Conservation (phyloP, 345 rosid genomes). For the Salix dunnii region DNA sequence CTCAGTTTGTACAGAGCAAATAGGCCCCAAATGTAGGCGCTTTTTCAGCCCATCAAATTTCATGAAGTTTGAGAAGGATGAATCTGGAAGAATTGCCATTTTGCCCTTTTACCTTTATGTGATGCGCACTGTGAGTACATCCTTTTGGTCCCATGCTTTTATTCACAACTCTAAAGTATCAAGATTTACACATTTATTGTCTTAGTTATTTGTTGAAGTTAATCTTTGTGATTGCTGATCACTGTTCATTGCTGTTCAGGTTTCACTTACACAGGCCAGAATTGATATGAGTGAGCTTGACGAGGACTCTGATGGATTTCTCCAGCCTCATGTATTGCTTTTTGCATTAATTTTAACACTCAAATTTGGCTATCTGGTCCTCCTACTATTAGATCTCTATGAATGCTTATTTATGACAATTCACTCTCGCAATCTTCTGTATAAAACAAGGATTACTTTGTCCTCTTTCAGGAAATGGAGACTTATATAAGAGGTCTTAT, state of each 20-base stretch:
- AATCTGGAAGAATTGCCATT: constrained; percentile 96
- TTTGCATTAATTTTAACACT: constrained; percentile 12
- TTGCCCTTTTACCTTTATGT: constrained; percentile 95
- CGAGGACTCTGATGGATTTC: constrained; percentile 98
- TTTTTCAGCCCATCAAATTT: constrained; percentile 98
- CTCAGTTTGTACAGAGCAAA: constrained; percentile 93
- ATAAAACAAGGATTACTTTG: constrained; percentile 10
- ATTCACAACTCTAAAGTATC: not conserved
- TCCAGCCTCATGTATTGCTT: constrained; percentile 64
- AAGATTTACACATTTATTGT: not conserved
- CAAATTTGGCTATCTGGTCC: not conserved
- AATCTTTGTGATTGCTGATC: constrained; percentile 5
- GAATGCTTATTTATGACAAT: not conserved
- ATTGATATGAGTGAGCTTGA: constrained; percentile 99
- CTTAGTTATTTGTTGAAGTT: not conserved
- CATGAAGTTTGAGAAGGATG: constrained; percentile 99
- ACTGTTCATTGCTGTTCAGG: constrained; percentile 46
- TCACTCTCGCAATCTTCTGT: not conserved
- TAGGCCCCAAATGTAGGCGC: constrained; percentile 94
- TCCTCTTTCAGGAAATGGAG: constrained; percentile 85
- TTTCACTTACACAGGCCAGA: constrained; percentile 97
- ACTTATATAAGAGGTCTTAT: constrained; percentile 85
- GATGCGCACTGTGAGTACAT: constrained; percentile 88
- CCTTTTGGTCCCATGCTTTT: not conserved
- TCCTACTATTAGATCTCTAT: constrained; percentile 3